Conservation (phyloP, 179 eudicot genomes). For the Drosera spatulata region DNA sequence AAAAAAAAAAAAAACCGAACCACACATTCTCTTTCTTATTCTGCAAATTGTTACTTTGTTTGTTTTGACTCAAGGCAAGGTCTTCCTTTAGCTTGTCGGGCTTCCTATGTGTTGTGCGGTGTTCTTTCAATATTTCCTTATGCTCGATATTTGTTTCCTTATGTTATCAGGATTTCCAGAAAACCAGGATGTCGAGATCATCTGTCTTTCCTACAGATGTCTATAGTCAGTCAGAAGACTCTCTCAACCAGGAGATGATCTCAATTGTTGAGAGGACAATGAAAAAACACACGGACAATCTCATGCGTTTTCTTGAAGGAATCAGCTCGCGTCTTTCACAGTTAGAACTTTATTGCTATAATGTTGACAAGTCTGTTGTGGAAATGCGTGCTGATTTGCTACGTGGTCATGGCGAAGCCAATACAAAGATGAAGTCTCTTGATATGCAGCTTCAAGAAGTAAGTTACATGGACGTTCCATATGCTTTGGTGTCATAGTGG, state of each 20-base stretch:
- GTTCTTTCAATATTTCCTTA: too few species aligned
- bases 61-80: too few species aligned
- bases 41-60: too few species aligned
- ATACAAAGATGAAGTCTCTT: conserved; percentile 66
- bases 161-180: conserved; percentile 48
- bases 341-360: conserved; percentile 87
- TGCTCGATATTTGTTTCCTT: not conserved
- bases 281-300: conserved; percentile 88
- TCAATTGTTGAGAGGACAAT: conserved; percentile 68
- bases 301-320: conserved; percentile 96
- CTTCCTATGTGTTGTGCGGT: too few species aligned
- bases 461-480: conserved; percentile 10
- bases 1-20: too few species aligned
- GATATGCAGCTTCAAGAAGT: conserved; percentile 97
- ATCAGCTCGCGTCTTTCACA: conserved; percentile 90
- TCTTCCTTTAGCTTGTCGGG: too few species aligned
- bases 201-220: conserved; percentile 47
- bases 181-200: conserved; percentile 74
- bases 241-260: conserved; percentile 54
- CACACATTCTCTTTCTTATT: too few species aligned
- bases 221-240: conserved; percentile 52
- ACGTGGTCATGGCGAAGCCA: conserved; percentile 75
- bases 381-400: conserved; percentile 84
- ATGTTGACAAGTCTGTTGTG: conserved; percentile 84
- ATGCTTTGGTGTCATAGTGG: too few species aligned